A percentile compares a stretch with the other conserved stretches of the same genome.
Evolutionary conservation across 2,329 filamentous ascomycete species (phyloP).

Genomic region (Calonectria leucothoes): DNA sequence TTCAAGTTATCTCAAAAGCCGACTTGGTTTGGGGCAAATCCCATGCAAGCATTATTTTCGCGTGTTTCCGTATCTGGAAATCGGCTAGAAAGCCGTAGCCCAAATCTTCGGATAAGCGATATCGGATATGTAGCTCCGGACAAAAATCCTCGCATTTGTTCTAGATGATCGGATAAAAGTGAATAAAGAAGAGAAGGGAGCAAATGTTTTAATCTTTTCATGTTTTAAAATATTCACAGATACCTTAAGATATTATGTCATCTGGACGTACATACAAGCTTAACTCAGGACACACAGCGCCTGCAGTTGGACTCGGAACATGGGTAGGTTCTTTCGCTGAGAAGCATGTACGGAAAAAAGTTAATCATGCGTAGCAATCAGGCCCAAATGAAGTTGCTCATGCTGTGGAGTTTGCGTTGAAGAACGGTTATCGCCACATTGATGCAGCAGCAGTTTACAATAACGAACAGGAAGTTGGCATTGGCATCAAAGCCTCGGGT

Average conservation of each 20-base stretch:
- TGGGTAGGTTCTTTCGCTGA: slow-evolving; percentile 41
- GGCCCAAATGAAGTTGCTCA: slow-evolving; percentile 64
- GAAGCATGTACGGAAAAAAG: neutral
- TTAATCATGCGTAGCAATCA: slow-evolving; percentile 22
- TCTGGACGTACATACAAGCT: slow-evolving; percentile 43
- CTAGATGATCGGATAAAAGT: neutral
- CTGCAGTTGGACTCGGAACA: slow-evolving; percentile 47
- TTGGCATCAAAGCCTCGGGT: slow-evolving; percentile 47
- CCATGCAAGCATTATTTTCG: too few relatives aligned
- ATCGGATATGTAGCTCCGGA: neutral
- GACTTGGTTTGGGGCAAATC: neutral
- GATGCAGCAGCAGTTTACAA: slow-evolving; percentile 59
- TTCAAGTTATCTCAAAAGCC: too few relatives aligned
- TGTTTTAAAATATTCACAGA: neutral
- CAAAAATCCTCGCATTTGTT: neutral
- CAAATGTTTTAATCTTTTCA: rapidly evolving
- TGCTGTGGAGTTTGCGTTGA: slow-evolving; percentile 54
- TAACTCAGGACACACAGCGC: slow-evolving; percentile 46
- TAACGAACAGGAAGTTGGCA: slow-evolving; percentile 55
- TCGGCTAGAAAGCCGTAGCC: neutral
- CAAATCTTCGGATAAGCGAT: neutral
- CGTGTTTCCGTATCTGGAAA: neutral
- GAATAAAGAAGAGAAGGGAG: neutral
- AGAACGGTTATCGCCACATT: slow-evolving; percentile 55
- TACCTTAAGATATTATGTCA: slow-evolving; percentile 31